A percentile compares a stretch with the other conserved stretches of the same genome.
Conservation (phyloP, 2,329 filamentous ascomycete species). For the Teratosphaeriaceae sp. region DNA sequence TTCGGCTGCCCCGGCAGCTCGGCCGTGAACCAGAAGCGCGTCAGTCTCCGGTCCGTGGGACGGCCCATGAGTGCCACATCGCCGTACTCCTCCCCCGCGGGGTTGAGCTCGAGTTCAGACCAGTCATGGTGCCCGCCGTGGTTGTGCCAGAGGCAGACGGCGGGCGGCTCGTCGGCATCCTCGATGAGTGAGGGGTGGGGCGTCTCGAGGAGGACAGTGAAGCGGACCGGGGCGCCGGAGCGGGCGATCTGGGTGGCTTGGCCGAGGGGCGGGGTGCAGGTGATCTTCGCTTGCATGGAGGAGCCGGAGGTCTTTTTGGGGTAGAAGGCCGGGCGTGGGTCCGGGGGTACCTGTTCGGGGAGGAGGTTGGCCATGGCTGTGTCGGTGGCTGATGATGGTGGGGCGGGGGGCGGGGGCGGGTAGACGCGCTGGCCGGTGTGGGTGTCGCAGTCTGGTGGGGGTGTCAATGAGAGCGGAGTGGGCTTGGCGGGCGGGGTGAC, state of each 20-base stretch:
- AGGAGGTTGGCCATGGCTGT: slow-evolving; percentile 22
- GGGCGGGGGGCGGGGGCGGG: slow-evolving; percentile 17
- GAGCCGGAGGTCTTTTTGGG: slow-evolving; percentile 12
- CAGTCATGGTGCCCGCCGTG: slow-evolving; percentile 51
- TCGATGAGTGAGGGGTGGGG: slow-evolving; percentile 26
- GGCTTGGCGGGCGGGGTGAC: not conserved
- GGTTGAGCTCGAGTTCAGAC: slow-evolving; percentile 51
- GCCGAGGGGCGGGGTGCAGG: slow-evolving; percentile 65
- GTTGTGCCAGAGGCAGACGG: slow-evolving; percentile 71
- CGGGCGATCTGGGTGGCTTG: slow-evolving; percentile 59
- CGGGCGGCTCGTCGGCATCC: slow-evolving; percentile 52
- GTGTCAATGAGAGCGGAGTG: not conserved
- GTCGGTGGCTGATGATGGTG: not conserved
- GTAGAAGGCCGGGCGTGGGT: slow-evolving; percentile 17
- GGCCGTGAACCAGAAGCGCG: slow-evolving; percentile 49
- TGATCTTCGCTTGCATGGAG: slow-evolving; percentile 48
- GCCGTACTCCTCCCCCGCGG: slow-evolving; percentile 21
- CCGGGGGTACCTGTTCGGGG: slow-evolving; percentile 28
- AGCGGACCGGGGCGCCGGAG: slow-evolving; percentile 42
- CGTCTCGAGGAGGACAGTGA: slow-evolving; percentile 53
- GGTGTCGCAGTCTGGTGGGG: slow-evolving; percentile 27
- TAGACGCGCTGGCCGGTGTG: slow-evolving; percentile 30
- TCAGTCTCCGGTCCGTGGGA: slow-evolving; percentile 10
- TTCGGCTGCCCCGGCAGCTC: slow-evolving; percentile 39
- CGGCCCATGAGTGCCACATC: slow-evolving; percentile 23